Conservation (phyloP, 176 grass and related monocot genomes). For the Hordeum marinum region DNA sequence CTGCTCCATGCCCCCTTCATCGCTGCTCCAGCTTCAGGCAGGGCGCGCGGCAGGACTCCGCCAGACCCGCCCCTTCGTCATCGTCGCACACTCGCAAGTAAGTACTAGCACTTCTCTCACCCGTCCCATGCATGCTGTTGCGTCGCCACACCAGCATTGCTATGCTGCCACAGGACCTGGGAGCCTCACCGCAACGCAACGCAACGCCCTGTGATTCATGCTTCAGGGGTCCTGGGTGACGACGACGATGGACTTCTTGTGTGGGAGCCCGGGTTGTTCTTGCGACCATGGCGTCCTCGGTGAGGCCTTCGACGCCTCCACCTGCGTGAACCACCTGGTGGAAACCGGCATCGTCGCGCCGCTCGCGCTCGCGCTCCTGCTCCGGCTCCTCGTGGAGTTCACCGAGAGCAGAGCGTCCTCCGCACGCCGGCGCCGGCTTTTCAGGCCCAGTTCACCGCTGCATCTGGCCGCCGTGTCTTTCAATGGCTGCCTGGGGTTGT, state of each 20-base stretch:
- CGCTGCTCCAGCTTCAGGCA: neutral
- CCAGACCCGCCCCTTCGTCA: neutral
- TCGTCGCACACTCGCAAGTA: neutral
- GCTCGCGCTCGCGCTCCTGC: slow-evolving; percentile 15
- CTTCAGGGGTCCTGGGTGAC: slow-evolving; percentile 19
- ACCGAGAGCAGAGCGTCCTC: neutral
- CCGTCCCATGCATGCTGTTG: neutral
- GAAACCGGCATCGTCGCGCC: neutral
- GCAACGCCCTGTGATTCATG: neutral
- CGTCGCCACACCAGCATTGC: neutral
- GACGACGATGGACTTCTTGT: slow-evolving; percentile 35
- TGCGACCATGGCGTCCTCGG: slow-evolving; percentile 1
- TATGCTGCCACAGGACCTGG: neutral
- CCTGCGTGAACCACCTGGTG: slow-evolving; percentile 66
- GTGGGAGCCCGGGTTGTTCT: slow-evolving; percentile 29
- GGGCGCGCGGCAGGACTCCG: neutral
- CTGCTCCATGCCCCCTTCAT: neutral
- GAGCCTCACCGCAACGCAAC: neutral
- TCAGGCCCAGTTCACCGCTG: slow-evolving; percentile 17
- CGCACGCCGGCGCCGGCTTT: neutral
- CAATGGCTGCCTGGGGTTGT: slow-evolving; percentile 42
- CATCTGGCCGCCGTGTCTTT: slow-evolving; percentile 10
- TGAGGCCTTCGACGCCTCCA: slow-evolving; percentile 38
- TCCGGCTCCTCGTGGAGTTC: slow-evolving; percentile 39
- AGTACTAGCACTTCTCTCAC: neutral